phyloP scores from a whole-genome alignment of 495 filamentous ascomycete genomes.

The Daldinia bambusicola region DNA sequence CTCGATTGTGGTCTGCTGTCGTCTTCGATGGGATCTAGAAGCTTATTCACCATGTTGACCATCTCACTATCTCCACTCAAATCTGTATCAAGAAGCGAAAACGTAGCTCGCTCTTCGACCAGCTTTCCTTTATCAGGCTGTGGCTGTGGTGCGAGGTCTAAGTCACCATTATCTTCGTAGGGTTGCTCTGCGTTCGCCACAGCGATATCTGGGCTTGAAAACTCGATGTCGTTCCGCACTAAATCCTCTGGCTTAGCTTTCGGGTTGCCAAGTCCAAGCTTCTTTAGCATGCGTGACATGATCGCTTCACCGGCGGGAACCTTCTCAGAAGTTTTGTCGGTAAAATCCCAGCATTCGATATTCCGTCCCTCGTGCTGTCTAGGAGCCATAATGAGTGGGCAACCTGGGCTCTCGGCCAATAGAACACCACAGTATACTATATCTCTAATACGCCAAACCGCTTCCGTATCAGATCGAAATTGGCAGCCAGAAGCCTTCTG shows the following conservation, averaged over 20 bases:
- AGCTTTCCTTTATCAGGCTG: constrained; percentile 31
- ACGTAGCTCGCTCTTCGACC: constrained; percentile 15
- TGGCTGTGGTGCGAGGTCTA: background rate
- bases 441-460: constrained; percentile 49
- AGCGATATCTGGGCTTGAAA: background rate
- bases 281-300: constrained; percentile 38
- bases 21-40: constrained; percentile 51
- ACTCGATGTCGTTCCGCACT: background rate
- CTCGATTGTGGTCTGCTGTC: constrained; percentile 41
- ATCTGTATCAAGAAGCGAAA: constrained; percentile 42
- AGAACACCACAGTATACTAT: constrained; percentile 49
- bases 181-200: background rate
- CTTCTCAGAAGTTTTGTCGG: constrained; percentile 24
- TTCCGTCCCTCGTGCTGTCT: constrained; percentile 33
- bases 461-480: constrained; percentile 44
- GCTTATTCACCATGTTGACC: constrained; percentile 55
- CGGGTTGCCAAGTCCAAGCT: constrained; percentile 35
- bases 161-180: background rate
- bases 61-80: constrained; percentile 49
- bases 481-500: constrained; percentile 45
- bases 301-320: constrained; percentile 25
- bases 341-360: constrained; percentile 42
- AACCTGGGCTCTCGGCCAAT: constrained; percentile 38
- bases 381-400: constrained; percentile 34
- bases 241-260: constrained; percentile 17